Base-by-base conservation (phyloP, 1,284 basidiomycete genomes). In the Cerioporus squamosus region DNA sequence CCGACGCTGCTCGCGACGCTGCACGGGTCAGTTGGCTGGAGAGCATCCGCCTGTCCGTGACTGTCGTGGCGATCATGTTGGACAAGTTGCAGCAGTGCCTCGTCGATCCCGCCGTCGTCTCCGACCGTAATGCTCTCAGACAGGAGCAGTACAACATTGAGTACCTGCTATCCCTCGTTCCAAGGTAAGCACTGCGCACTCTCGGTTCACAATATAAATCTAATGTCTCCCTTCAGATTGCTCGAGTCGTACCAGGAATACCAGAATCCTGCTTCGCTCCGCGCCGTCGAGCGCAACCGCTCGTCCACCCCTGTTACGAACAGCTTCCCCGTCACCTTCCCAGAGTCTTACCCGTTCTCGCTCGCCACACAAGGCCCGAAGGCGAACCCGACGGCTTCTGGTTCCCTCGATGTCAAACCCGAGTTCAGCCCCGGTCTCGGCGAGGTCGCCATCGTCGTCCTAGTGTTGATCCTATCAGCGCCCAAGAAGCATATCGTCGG, bases 101-200 rank as follows among this genome's bases (percentile, higher is more conserved):
- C 49, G 87, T 91, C 31, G 84, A 87, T 46, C 89, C 90, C 1
- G 74, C 77, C 9, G 83, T 93, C 31, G 72, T 82, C 36, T 79
- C 79, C 22, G 87, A 94, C 68, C 83, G 84, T 18, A 77, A 78
- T 51, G 75, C 85, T 9, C 80, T 88, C 57, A 76, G 84, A 31
- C 88, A 93, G 68, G 97, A 98, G 70, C 92, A 97, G 71, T 95
- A 97, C 68, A 97, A 97, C 68, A 85, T 98, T 38, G 97, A 98
- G 68, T 91, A 87, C 70, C 78, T 97, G 48, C 74, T 98, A 23
- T 87, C 91, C n/a, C 78, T 97, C 51, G 74, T 98, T 38, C 95
- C 97, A 0, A 87, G 87, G 93, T 91, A 67, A 15, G 23, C 49
- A n/a, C 29, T 12, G 20, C 9, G 9, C 36, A 54, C 17, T 49